phyloP scores from a whole-genome alignment of 352 stramenopile species.

The Phytopythium ostracodes region DNA sequence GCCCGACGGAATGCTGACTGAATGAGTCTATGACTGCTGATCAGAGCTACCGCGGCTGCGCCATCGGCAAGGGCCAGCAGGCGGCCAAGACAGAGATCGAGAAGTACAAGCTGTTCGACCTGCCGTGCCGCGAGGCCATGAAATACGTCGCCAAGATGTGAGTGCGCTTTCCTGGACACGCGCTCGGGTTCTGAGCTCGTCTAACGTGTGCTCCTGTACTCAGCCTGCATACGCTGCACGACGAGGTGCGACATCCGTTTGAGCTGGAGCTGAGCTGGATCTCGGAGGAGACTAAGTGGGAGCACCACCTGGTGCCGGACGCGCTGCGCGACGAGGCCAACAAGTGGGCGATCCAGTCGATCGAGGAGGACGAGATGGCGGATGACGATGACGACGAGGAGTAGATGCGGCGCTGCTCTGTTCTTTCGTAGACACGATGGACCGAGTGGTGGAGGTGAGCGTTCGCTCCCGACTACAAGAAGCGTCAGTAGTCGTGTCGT shows the following conservation, averaged over 20 bases:
- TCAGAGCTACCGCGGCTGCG: constrained; percentile 95
- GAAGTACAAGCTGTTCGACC: constrained; percentile 95
- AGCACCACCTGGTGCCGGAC: constrained; percentile 93
- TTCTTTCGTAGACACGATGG: background rate
- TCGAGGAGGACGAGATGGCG: constrained; percentile 86
- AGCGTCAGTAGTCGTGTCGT: background rate
- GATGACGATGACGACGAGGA: constrained; percentile 83
- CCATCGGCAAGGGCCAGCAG: constrained; percentile 97
- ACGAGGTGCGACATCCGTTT: constrained; percentile 97
- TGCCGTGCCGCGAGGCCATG: constrained; percentile 94
- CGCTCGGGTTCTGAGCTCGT: constrained; percentile 1
- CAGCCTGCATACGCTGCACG: constrained; percentile 94
- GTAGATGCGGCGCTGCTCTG: constrained; percentile 9
- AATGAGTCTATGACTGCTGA: constrained; percentile 3
- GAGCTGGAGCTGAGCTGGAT: constrained; percentile 98
- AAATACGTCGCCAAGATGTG: constrained; percentile 98
- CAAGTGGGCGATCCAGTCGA: constrained; percentile 80
- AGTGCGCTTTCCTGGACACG: constrained; percentile 10
- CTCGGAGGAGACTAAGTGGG: constrained; percentile 93
- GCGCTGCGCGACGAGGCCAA: constrained; percentile 85
- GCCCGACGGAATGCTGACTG: constrained; percentile 1
- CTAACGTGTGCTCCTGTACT: constrained; percentile 2
- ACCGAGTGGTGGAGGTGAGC: background rate
- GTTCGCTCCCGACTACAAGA: background rate
- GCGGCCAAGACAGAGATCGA: constrained; percentile 99